Percentiles rank a stretch among this genome's conserved stretches.
phyloP scores from a whole-genome alignment of 805 yeast species.

The Candida lessepsii region DNA sequence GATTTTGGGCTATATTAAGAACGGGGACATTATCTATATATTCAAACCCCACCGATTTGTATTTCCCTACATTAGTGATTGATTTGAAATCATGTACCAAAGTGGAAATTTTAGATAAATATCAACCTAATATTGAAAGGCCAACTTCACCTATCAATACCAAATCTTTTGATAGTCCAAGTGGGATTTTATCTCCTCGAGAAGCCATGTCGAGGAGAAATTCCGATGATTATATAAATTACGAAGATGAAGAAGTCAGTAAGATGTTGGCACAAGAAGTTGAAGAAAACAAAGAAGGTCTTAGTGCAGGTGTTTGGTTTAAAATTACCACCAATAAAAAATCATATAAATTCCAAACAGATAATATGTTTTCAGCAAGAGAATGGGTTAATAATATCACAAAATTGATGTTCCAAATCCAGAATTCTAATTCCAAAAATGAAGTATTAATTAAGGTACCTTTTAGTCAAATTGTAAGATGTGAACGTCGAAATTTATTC shows the following conservation, averaged over 20 bases:
- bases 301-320: conserved; percentile 48
- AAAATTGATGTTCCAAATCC: conserved; percentile 63
- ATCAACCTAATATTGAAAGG: conserved; percentile 23
- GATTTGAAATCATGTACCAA: conserved; percentile 63
- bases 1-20: conserved; percentile 81
- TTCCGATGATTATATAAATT: conserved; percentile 13
- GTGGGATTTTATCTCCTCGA: conserved; percentile 11
- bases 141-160: not conserved
- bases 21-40: conserved; percentile 69
- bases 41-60: conserved; percentile 70
- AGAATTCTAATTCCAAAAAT: conserved; percentile 65
- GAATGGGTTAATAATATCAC: conserved; percentile 77
- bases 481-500: conserved; percentile 44
- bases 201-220: conserved; percentile 12
- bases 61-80: conserved; percentile 76
- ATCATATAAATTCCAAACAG: conserved; percentile 68
- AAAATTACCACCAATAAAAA: conserved; percentile 56
- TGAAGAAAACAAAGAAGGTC: conserved; percentile 29
- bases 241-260: conserved; percentile 27
- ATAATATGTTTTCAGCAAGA: conserved; percentile 68
- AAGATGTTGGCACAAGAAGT: conserved; percentile 19
- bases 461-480: conserved; percentile 58
- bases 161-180: conserved; percentile 7
- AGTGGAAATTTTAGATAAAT: conserved; percentile 50
- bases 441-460: conserved; percentile 81